Conservation (phyloP, 2,329 filamentous ascomycete species). For the Claviceps paspali region DNA sequence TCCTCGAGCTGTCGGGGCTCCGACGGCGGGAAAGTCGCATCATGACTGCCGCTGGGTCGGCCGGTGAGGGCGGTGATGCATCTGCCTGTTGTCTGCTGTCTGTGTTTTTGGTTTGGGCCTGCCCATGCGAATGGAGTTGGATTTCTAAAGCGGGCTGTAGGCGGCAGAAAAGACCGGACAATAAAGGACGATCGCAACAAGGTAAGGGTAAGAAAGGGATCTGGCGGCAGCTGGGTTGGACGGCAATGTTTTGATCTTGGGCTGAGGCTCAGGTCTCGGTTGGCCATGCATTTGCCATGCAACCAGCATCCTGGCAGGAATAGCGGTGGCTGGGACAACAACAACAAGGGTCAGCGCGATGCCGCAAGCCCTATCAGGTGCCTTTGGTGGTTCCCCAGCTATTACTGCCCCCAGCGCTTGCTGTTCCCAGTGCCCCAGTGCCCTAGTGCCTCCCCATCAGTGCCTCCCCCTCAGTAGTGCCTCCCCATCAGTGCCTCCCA, state of each 20-base stretch:
- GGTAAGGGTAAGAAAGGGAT: neutral
- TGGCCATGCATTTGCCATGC: neutral
- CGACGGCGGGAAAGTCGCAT: constrained; percentile 40
- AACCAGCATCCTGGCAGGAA: neutral
- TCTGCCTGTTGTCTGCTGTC: constrained; percentile 5
- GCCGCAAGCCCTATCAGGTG: too few relatives aligned
- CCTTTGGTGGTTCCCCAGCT: too few relatives aligned
- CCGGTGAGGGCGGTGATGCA: constrained; percentile 5
- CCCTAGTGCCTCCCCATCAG: too few relatives aligned
- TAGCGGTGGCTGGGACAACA: constrained; percentile 5
- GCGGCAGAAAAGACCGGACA: neutral
- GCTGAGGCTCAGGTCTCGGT: constrained; percentile 4
- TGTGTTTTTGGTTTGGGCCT: neutral
- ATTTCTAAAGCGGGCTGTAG: neutral
- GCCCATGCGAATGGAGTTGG: neutral
- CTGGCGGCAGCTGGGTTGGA: neutral
- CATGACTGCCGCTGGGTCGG: constrained; percentile 24
- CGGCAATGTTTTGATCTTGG: constrained; percentile 7
- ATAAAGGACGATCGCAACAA: neutral
- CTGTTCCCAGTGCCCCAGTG: too few relatives aligned
- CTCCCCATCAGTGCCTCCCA: too few relatives aligned
- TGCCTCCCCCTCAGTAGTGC: too few relatives aligned
- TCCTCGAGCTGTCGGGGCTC: constrained; percentile 39
- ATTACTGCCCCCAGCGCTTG: too few relatives aligned
- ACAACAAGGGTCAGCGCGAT: too few relatives aligned